phyloP scores from a whole-genome alignment of 345 rosid genomes.

The Iberis pinnata region DNA sequence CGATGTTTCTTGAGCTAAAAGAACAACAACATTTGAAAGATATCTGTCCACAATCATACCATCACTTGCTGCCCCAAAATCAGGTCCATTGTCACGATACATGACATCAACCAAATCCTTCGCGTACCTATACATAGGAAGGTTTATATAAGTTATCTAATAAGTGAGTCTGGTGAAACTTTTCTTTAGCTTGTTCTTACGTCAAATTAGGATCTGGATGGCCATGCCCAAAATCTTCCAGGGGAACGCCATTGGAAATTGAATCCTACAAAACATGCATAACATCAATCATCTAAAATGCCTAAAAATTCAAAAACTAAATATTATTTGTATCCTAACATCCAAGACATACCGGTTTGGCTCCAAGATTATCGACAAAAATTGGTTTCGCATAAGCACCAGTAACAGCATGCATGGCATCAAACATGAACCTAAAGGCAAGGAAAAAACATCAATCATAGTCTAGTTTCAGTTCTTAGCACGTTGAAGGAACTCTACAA shows the following conservation, averaged over 20 bases:
- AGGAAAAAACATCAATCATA: conserved; percentile 7
- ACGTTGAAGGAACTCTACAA: conserved; percentile 8
- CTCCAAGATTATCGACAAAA: conserved; percentile 79
- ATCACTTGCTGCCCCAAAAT: conserved; percentile 95
- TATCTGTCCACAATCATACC: conserved; percentile 40
- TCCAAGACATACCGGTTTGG: conserved; percentile 43
- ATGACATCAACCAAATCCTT: conserved; percentile 76
- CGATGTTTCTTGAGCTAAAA: not conserved
- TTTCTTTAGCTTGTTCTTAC: not conserved
- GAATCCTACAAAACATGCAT: conserved; percentile 54
- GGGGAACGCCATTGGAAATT: conserved; percentile 73
- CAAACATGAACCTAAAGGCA: conserved; percentile 61
- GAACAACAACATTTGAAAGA: conserved; percentile 1
- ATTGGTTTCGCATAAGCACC: conserved; percentile 95
- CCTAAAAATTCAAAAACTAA: conserved; percentile 9
- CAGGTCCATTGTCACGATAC: conserved; percentile 79
- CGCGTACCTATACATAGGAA: conserved; percentile 56
- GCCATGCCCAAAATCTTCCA: conserved; percentile 94
- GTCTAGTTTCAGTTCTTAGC: conserved; percentile 15
- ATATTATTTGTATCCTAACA: not conserved
- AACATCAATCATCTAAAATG: conserved; percentile 20
- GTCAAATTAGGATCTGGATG: conserved; percentile 96
- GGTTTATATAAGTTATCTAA: conserved; percentile 21
- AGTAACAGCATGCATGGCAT: conserved; percentile 97
- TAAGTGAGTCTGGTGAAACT: conserved; percentile 5